Evolutionary conservation across 1,284 basidiomycete species (phyloP).

Genomic region (Veloporphyrellus conicus): DNA sequence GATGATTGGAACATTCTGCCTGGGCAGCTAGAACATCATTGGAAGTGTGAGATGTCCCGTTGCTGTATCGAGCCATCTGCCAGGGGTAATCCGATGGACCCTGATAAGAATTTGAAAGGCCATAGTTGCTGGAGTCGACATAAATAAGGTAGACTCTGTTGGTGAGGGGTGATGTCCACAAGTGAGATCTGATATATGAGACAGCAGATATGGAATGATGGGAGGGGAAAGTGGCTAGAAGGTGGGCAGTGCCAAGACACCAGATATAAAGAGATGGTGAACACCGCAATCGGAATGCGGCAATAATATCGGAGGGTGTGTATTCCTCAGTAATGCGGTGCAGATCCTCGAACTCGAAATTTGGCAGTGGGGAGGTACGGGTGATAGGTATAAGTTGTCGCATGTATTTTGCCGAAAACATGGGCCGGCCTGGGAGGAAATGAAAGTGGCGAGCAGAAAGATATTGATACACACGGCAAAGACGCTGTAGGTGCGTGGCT

Average conservation of each 20-base stretch:
- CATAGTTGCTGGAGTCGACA: neutral
- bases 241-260: neutral
- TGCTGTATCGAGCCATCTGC: conserved; percentile 21
- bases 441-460: conserved; percentile 25
- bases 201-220: neutral
- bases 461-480: conserved; percentile 28
- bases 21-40: conserved; percentile 35
- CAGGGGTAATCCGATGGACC: neutral
- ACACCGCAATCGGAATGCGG: neutral
- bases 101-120: neutral
- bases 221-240: conserved; percentile 51
- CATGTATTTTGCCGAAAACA: conserved; percentile 15
- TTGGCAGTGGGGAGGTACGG: too few species aligned
- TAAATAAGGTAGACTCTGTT: neutral
- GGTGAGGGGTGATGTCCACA: neutral
- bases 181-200: too few species aligned
- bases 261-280: neutral
- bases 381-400: too few species aligned
- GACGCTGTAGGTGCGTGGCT: conserved; percentile 2
- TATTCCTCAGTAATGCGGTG: too few species aligned
- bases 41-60: conserved; percentile 24
- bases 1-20: conserved; percentile 30
- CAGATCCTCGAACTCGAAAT: too few species aligned
- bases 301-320: too few species aligned
- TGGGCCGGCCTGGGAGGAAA: conserved; percentile 5